phyloP scores from a whole-genome alignment of 768 basidiomycete genomes.

The Suillus ampliporus region DNA sequence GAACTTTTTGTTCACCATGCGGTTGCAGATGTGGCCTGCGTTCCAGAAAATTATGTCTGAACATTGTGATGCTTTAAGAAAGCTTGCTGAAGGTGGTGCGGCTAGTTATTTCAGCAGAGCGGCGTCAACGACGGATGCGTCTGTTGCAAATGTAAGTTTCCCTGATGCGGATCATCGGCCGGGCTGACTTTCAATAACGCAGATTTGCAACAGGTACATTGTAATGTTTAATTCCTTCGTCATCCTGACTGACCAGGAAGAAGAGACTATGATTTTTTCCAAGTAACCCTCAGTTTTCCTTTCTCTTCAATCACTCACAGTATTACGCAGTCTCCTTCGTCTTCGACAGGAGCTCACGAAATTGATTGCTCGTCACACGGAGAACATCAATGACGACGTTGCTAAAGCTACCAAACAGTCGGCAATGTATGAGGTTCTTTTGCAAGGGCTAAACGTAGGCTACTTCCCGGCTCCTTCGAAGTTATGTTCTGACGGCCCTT shows the following conservation, averaged over 20 bases:
- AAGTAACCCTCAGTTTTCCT: conserved; percentile 56
- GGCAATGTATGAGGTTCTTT: conserved; percentile 73
- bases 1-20: conserved; percentile 77
- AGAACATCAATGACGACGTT: conserved; percentile 63
- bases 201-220: conserved; percentile 82
- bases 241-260: conserved; percentile 77
- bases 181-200: background rate
- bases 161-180: background rate
- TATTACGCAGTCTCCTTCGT: conserved; percentile 68
- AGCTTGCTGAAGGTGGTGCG: conserved; percentile 74
- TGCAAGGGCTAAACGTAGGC: conserved; percentile 80
- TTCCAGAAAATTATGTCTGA: conserved; percentile 91
- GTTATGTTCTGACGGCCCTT: conserved; percentile 6
- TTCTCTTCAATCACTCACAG: conserved; percentile 5
- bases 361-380: conserved; percentile 74
- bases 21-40: conserved; percentile 90
- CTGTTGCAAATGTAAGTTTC: conserved; percentile 62
- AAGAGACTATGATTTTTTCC: conserved; percentile 96
- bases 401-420: conserved; percentile 72
- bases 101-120: conserved; percentile 68
- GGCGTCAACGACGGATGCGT: conserved; percentile 66
- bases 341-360: conserved; percentile 83
- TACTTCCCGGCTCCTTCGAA: background rate
- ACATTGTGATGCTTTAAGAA: conserved; percentile 82
- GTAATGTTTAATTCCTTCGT: conserved; percentile 84